Conservation (phyloP, 176 grass and related monocot genomes). For the Thalia dealbata region DNA sequence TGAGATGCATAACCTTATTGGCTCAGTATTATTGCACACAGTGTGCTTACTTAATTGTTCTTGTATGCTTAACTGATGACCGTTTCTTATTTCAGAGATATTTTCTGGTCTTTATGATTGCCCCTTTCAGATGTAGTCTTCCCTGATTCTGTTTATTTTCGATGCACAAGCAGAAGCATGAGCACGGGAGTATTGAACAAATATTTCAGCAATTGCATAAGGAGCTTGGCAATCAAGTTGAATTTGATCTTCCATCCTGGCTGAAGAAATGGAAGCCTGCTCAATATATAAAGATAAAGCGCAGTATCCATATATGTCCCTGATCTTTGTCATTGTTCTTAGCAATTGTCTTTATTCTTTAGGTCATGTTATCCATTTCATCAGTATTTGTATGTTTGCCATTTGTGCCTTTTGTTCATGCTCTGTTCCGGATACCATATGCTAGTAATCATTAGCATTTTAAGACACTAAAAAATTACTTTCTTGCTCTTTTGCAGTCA, state of each 20-base stretch:
- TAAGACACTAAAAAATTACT: background rate
- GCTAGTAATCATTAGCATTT: background rate
- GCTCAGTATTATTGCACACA: too few species aligned
- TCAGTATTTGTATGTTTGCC: background rate
- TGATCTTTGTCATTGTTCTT: background rate
- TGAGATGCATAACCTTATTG: too few species aligned
- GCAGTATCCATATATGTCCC: conserved; percentile 2
- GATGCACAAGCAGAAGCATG: background rate
- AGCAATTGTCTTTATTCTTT: background rate
- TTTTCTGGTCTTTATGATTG: background rate
- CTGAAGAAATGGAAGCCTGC: conserved; percentile 15
- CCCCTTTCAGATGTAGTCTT: background rate
- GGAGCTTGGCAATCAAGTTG: conserved; percentile 6
- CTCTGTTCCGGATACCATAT: background rate
- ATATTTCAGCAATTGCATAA: conserved; percentile 5
- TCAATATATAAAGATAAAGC: conserved; percentile 12
- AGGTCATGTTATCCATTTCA: background rate
- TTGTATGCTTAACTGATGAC: background rate
- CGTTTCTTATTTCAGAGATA: background rate
- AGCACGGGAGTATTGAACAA: background rate
- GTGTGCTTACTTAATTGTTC: background rate
- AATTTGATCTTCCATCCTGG: conserved; percentile 18
- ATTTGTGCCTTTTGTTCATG: background rate
- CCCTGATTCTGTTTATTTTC: background rate
- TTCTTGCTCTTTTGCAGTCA: background rate